Conservation (phyloP, 2,329 filamentous ascomycete genomes). For the Penicillium sp. region DNA sequence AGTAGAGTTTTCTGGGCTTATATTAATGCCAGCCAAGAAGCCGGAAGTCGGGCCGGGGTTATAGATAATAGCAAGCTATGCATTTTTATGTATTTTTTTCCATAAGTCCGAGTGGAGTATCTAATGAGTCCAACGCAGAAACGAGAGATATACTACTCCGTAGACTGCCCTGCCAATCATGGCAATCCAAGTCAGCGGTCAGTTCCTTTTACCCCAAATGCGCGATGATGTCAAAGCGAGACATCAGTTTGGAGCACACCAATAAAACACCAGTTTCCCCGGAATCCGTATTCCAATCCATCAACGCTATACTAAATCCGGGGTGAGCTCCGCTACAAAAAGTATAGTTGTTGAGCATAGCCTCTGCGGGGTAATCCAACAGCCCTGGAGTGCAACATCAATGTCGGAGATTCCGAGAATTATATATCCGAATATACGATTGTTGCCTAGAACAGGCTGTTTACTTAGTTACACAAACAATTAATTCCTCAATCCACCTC, state of each 20-base stretch:
- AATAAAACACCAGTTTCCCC: not conserved
- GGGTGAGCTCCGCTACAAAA: not conserved
- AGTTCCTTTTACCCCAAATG: too few species aligned
- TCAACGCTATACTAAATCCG: not conserved
- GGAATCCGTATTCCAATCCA: not conserved
- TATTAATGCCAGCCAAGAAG: not conserved
- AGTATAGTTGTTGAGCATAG: not conserved
- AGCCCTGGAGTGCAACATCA: not conserved
- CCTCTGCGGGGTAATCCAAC: not conserved
- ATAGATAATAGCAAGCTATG: not conserved
- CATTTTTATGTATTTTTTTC: not conserved
- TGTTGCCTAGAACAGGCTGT: not conserved
- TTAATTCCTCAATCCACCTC: slow-evolving; percentile 22
- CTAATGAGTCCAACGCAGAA: not conserved
- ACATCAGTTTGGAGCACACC: not conserved
- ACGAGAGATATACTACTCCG: not conserved
- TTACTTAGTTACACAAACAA: too few species aligned
- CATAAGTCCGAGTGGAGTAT: not conserved
- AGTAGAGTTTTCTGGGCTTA: not conserved
- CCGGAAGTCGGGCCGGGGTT: not conserved
- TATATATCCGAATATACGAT: too few species aligned
- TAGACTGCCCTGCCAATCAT: not conserved
- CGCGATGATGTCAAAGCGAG: too few species aligned
- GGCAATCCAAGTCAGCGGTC: too few species aligned
- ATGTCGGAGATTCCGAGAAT: not conserved